Percentiles rank a stretch among this genome's conserved stretches.
These are phyloP conservation scores for Rubroshorea leprosula DNA, from an alignment of 345 rosid genomes.

Conservation along the genomic window DNA sequence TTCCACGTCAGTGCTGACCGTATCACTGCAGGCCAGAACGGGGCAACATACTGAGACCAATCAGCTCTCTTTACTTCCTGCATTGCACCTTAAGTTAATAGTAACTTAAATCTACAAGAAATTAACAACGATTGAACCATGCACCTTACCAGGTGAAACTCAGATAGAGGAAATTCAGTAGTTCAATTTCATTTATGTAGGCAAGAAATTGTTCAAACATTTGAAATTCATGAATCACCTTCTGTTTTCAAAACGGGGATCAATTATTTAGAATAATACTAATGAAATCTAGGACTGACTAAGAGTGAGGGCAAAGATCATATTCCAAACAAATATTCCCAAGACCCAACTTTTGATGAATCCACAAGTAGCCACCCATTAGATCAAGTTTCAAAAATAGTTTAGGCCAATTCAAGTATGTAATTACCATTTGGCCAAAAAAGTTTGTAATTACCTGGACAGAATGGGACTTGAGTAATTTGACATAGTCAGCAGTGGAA, in stretches of 20 bases:
- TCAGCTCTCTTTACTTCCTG: slow-evolving; percentile 85
- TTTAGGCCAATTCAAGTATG: not conserved
- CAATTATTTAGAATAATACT: too few species aligned
- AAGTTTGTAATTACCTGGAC: slow-evolving; percentile 59
- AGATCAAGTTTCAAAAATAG: not conserved
- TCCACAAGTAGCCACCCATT: not conserved
- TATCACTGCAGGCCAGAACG: slow-evolving; percentile 93
- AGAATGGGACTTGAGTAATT: slow-evolving; percentile 44
- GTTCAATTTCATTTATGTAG: too few species aligned
- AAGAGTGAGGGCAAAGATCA: too few species aligned
- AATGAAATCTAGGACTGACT: too few species aligned
- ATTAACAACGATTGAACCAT: not conserved
- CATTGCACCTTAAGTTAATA: not conserved
- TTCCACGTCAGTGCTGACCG: slow-evolving; percentile 80
- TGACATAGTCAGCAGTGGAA: slow-evolving; percentile 69
- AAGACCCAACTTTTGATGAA: too few species aligned
- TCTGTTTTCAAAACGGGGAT: too few species aligned
- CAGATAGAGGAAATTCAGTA: too few species aligned
- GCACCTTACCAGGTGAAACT: not conserved
- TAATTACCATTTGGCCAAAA: not conserved
- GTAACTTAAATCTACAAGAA: not conserved
- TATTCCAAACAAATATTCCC: too few species aligned
- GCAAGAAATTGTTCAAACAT: too few species aligned
- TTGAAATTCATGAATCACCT: too few species aligned
- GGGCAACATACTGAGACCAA: slow-evolving; percentile 80